Evolutionary conservation across 495 filamentous ascomycete genomes (phyloP).

Genomic region (Tuber umbilicatum): DNA sequence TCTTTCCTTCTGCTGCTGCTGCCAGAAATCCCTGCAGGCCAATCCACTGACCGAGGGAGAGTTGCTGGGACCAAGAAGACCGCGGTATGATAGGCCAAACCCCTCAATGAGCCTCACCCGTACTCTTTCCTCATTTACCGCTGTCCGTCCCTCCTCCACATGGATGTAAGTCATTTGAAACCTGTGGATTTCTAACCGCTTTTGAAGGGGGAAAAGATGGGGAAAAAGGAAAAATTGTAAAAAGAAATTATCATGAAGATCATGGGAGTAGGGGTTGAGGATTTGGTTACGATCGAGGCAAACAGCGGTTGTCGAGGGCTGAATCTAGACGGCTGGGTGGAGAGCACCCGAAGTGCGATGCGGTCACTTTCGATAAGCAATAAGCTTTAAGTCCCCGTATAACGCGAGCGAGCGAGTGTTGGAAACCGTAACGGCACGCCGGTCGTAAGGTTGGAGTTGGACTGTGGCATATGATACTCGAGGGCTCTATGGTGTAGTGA

Average conservation of each 20-base stretch:
- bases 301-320: slow-evolving; percentile 1
- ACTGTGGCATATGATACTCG: background rate
- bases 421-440: background rate
- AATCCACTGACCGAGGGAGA: background rate
- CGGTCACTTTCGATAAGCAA: background rate
- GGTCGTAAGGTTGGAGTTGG: background rate
- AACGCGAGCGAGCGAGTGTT: background rate
- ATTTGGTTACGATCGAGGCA: background rate
- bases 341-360: background rate
- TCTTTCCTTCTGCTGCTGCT: background rate
- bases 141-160: slow-evolving; percentile 3
- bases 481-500: background rate
- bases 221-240: background rate
- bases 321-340: background rate
- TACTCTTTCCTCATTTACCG: background rate
- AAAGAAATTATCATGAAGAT: slow-evolving; percentile 5
- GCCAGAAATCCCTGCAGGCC: background rate
- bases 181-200: background rate
- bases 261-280: background rate
- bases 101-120: slow-evolving; percentile 2
- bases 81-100: background rate
- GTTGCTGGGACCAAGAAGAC: background rate
- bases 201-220: background rate
- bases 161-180: slow-evolving; percentile 5
- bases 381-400: background rate